Evolutionary conservation across 306 rosid species (phyloP).

Genomic region (Cotoneaster glaucophyllus): DNA sequence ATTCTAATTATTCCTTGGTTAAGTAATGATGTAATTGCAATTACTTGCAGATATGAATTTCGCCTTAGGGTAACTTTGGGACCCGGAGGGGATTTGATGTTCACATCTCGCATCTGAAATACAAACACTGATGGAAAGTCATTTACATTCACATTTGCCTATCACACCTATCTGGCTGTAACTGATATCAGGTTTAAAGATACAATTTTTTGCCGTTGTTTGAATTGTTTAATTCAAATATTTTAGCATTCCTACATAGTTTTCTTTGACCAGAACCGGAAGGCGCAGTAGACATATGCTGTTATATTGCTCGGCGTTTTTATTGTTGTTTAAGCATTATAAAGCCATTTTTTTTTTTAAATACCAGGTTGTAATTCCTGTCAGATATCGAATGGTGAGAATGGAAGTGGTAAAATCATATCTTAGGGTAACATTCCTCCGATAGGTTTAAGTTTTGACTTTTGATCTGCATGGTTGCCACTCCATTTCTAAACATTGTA

Average conservation of each 20-base stretch:
- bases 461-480: not conserved
- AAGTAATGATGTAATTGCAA: not conserved
- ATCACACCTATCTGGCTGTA: conserved; percentile 53
- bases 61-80: conserved; percentile 63
- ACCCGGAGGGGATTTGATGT: conserved; percentile 57
- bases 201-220: not conserved
- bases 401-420: not conserved
- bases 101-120: conserved; percentile 75
- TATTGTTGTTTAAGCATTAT: not conserved
- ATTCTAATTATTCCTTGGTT: not conserved
- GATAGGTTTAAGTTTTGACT: not conserved
- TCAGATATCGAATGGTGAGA: not conserved
- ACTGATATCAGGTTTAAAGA: conserved; percentile 52
- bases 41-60: conserved; percentile 54
- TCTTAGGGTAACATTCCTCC: not conserved
- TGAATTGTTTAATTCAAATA: not conserved
- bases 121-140: conserved; percentile 64
- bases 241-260: not conserved
- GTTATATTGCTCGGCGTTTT: not conserved
- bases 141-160: conserved; percentile 69
- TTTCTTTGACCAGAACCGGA: not conserved
- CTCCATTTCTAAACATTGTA: too few relatives aligned
- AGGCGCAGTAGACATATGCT: not conserved
- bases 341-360: not conserved
- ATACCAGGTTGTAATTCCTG: not conserved